Evolutionary conservation across 441 rosid species (phyloP), one percentile per base, ranked within the genome.

Genomic region (Populus hybrid): DNA sequence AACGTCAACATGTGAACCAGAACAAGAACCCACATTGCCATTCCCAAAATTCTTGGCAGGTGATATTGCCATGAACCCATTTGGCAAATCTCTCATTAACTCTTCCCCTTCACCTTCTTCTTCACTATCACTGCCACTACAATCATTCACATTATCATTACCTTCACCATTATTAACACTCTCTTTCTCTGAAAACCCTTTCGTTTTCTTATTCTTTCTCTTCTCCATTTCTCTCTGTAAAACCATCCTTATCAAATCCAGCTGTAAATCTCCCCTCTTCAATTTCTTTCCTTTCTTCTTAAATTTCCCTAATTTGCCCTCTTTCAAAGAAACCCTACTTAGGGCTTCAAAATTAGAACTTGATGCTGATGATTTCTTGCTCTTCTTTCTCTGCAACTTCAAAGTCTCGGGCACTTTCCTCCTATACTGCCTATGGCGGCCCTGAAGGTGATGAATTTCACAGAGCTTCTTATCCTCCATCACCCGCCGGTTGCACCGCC

Each of bases 61-160:
- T 56, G 98, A 92, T 71, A 94, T 92, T 4, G 93, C 95, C 99
- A 96, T 96, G 45, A 92, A 74, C 20, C 98, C 99, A 86, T 96
- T 88, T 64, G 99, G 99, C 83, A 96, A 87, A 76, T 90, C 87
- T 81, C 88, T 88, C 85, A 85, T 94, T 69, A 94, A 82, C 81
- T 94, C 99, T 40, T 74, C 90, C 75, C 65, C 65, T 21, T 21
- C 65, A 9, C 85, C 6, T 63, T 61, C 50, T 56, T 72, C 64
- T 75, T 82, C 31, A 64, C 77, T 61, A 11, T 80, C 84, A 68
- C 79, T 68, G 56, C 68, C 76, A 53, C 74, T 79, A 3, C 73
- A 33, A 14, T 35, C 80, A 6, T 83, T 3, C 53, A 61, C 69
- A 40, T 64, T 56, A 72, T 83, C 69, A 67, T 77, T 42, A 50